These are phyloP conservation scores for Russula emetica DNA, from an alignment of 768 basidiomycete species.

Conservation along the genomic window DNA sequence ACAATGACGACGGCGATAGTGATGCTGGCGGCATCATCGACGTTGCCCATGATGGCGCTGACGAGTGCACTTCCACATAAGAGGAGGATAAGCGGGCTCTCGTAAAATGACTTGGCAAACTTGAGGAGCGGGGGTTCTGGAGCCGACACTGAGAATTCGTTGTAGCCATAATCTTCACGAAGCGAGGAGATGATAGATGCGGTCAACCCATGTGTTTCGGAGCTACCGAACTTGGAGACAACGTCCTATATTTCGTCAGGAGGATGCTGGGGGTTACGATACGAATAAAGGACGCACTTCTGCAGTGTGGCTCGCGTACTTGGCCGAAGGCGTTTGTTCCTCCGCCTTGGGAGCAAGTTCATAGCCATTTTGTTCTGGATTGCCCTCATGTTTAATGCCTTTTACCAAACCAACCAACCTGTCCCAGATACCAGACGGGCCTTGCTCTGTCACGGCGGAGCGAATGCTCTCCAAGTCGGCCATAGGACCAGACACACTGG, in stretches of 20 bases:
- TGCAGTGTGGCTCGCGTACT: background rate
- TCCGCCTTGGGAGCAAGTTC: conserved; percentile 28
- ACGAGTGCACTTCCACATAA: conserved; percentile 86
- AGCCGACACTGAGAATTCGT: conserved; percentile 85
- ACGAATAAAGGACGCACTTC: conserved; percentile 17
- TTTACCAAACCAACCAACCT: conserved; percentile 37
- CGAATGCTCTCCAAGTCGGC: conserved; percentile 36
- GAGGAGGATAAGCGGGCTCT: conserved; percentile 87
- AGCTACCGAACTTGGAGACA: conserved; percentile 64
- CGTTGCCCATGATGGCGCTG: conserved; percentile 90
- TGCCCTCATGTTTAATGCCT: conserved; percentile 38
- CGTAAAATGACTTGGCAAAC: conserved; percentile 93
- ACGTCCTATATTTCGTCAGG: conserved; percentile 58
- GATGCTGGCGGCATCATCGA: conserved; percentile 92
- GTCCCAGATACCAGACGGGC: conserved; percentile 45
- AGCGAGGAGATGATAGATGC: conserved; percentile 58
- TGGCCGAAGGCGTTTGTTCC: conserved; percentile 19
- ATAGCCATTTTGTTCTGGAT: conserved; percentile 40
- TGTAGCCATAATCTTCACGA: conserved; percentile 73
- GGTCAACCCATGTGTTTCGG: conserved; percentile 57
- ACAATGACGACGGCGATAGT: conserved; percentile 90
- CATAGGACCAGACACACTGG: conserved; percentile 37
- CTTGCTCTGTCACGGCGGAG: conserved; percentile 31
- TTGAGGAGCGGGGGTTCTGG: conserved; percentile 81
- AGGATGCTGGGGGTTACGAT: background rate